These are phyloP conservation scores for Penicillium italicum DNA, from an alignment of 2,329 filamentous ascomycete genomes.

Conservation along the genomic window DNA sequence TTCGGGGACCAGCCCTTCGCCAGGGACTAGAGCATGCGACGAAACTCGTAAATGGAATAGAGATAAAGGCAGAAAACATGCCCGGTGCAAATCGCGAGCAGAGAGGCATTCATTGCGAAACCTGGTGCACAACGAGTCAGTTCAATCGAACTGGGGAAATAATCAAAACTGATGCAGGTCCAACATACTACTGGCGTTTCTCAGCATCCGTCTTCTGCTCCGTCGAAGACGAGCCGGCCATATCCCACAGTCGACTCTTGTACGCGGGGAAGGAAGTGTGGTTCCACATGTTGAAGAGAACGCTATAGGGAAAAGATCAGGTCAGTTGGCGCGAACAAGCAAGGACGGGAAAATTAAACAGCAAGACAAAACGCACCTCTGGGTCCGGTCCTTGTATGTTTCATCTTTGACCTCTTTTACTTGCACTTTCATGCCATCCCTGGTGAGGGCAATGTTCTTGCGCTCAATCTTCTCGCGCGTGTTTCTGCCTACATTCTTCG, in stretches of 20 bases:
- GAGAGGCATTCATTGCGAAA: not conserved
- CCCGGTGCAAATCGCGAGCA: not conserved
- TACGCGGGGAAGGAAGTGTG: conserved; percentile 46
- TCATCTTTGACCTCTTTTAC: conserved; percentile 57
- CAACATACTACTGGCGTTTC: conserved; percentile 28
- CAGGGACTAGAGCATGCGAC: not conserved
- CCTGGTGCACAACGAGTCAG: not conserved
- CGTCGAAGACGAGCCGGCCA: conserved; percentile 18
- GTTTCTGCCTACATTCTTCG: conserved; percentile 55
- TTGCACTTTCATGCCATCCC: conserved; percentile 59
- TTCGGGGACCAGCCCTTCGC: not conserved
- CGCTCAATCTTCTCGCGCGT: conserved; percentile 61
- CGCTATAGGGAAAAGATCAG: conserved; percentile 25
- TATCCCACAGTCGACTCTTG: conserved; percentile 45
- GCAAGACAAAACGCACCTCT: conserved; percentile 42
- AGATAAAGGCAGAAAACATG: not conserved
- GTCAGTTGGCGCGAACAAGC: not conserved
- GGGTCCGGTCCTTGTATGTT: conserved; percentile 58
- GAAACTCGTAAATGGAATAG: not conserved
- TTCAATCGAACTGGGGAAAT: too few relatives aligned
- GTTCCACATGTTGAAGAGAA: conserved; percentile 51
- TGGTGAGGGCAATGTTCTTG: conserved; percentile 58
- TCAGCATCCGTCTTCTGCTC: conserved; percentile 17
- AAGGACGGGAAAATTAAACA: not conserved
- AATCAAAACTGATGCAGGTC: not conserved